A percentile compares a stretch with the other conserved stretches of the same genome.
phyloP scores from a whole-genome alignment of 2,329 filamentous ascomycete genomes.

The Hypoxylon sp. region DNA sequence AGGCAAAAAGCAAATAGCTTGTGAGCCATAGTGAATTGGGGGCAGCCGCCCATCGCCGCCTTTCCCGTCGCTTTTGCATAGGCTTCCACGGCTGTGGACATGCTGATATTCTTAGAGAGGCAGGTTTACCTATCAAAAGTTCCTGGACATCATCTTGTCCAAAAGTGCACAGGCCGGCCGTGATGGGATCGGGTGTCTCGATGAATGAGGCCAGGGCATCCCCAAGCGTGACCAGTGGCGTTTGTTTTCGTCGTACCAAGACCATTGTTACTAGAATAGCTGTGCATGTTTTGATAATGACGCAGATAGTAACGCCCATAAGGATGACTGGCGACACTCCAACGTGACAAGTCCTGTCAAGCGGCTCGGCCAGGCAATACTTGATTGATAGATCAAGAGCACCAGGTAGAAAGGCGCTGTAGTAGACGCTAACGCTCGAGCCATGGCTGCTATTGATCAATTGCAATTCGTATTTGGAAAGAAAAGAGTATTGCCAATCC shows the following conservation, averaged over 20 bases:
- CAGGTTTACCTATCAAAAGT: not conserved
- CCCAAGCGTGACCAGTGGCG: constrained; percentile 59
- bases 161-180: constrained; percentile 38
- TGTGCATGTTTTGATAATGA: constrained; percentile 52
- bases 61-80: too few species aligned
- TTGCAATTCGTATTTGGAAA: too few species aligned
- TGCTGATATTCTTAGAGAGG: constrained; percentile 6
- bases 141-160: constrained; percentile 23
- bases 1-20: constrained; percentile 29
- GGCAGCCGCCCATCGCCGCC: constrained; percentile 13
- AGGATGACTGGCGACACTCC: constrained; percentile 33
- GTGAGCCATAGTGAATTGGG: constrained; percentile 28
- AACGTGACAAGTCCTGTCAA: constrained; percentile 29
- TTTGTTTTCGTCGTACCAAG: constrained; percentile 47
- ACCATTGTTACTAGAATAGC: constrained; percentile 46
- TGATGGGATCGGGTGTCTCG: constrained; percentile 53
- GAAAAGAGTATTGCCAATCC: too few species aligned
- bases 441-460: too few species aligned
- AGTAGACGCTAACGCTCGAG: too few species aligned
- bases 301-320: constrained; percentile 38
- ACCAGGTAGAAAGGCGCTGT: constrained; percentile 8
- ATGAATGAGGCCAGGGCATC: constrained; percentile 62
- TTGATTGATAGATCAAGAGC: constrained; percentile 15
- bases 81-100: constrained; percentile 15
- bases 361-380: constrained; percentile 35